Percentiles rank a stretch among this genome's conserved stretches.
phyloP scores from a whole-genome alignment of 352 stramenopile genomes.

The Globisporangium solare region DNA sequence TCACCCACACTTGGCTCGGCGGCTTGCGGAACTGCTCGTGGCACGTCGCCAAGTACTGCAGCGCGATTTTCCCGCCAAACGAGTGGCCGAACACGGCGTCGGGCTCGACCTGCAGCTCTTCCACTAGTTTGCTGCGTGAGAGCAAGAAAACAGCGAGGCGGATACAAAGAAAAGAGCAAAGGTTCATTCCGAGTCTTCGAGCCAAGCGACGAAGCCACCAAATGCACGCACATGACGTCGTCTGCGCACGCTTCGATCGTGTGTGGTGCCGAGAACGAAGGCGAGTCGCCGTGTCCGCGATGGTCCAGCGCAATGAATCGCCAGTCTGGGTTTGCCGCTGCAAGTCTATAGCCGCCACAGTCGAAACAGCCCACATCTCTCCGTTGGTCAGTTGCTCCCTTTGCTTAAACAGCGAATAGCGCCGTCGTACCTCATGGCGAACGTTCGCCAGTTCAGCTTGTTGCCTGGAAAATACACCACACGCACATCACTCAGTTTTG shows the following conservation, averaged over 20 bases:
- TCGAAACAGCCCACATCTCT: too few species aligned
- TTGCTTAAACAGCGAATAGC: background rate
- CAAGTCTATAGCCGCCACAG: constrained; percentile 26
- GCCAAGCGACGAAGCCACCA: background rate
- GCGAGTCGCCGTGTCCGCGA: constrained; percentile 68
- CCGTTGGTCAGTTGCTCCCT: too few species aligned
- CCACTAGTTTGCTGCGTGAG: constrained; percentile 34
- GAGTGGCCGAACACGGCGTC: constrained; percentile 70
- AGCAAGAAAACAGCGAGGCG: too few species aligned
- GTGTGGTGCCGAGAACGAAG: constrained; percentile 58
- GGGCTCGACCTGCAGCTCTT: constrained; percentile 45
- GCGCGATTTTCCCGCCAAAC: constrained; percentile 75
- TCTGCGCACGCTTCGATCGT: constrained; percentile 59
- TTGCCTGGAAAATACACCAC: too few species aligned
- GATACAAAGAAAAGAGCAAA: constrained; percentile 2
- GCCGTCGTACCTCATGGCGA: constrained; percentile 50
- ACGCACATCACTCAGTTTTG: background rate
- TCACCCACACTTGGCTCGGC: constrained; percentile 61
- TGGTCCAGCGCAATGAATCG: constrained; percentile 63
- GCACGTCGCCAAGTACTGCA: constrained; percentile 61
- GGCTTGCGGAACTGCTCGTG: constrained; percentile 30
- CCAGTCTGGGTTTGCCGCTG: constrained; percentile 61
- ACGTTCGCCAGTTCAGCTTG: constrained; percentile 83
- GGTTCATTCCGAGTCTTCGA: background rate
- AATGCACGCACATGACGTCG: constrained; percentile 51